Conservation (phyloP, 768 basidiomycete species). For the Epithele typhae region DNA sequence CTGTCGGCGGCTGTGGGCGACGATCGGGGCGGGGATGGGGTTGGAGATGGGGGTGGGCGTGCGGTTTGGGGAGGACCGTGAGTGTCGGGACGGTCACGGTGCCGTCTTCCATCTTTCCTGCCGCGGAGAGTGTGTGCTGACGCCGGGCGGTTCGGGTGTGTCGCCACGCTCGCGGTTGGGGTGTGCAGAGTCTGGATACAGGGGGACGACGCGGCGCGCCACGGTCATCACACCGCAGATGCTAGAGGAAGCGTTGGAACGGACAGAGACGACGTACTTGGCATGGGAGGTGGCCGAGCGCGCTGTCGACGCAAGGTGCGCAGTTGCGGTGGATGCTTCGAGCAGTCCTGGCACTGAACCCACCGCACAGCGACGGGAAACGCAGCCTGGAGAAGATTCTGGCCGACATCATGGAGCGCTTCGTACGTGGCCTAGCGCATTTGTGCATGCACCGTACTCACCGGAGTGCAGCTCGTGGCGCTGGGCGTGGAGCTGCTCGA, state of each 20-base stretch:
- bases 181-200: too few relatives aligned
- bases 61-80: conserved; percentile 14
- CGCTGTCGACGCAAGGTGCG: conserved; percentile 21
- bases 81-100: conserved; percentile 9
- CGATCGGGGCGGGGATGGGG: conserved; percentile 6
- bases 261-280: conserved; percentile 28
- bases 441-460: background rate
- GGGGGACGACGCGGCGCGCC: conserved; percentile 30
- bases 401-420: conserved; percentile 22
- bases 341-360: too few relatives aligned
- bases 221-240: conserved; percentile 32
- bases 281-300: conserved; percentile 30
- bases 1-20: conserved; percentile 8
- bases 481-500: conserved; percentile 41
- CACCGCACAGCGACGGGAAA: conserved; percentile 1
- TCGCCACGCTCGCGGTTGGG: too few relatives aligned
- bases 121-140: too few relatives aligned
- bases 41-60: too few relatives aligned
- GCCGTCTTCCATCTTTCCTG: too few relatives aligned
- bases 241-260: conserved; percentile 22
- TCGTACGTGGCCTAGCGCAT: conserved; percentile 23
- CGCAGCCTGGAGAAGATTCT: conserved; percentile 4
- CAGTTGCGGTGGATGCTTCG: too few relatives aligned
- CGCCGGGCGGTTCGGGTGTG: too few relatives aligned
- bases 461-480: conserved; percentile 43